Conservation (phyloP, 306 rosid species). For the Trifolium dubium region DNA sequence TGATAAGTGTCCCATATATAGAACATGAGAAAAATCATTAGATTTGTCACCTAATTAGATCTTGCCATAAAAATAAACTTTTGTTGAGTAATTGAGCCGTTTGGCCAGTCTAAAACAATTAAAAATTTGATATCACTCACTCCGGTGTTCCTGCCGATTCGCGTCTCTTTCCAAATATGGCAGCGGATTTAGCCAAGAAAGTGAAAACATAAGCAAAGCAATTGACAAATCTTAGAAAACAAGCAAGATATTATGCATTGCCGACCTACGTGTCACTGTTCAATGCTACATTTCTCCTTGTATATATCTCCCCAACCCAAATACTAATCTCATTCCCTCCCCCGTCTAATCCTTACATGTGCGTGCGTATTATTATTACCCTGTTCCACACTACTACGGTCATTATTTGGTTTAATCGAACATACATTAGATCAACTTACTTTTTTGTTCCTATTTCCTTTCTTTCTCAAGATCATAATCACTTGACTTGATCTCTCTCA, state of each 20-base stretch:
- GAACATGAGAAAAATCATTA: too few relatives aligned
- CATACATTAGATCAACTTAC: background rate
- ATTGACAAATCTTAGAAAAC: constrained; percentile 24
- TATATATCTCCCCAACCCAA: background rate
- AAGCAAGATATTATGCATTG: constrained; percentile 24
- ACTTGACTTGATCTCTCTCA: background rate
- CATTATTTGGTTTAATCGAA: background rate
- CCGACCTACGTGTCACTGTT: constrained; percentile 46
- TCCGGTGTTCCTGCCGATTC: background rate
- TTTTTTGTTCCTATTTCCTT: background rate
- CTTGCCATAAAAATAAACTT: too few relatives aligned
- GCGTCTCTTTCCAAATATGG: background rate
- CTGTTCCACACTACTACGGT: too few relatives aligned
- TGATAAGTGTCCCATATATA: too few relatives aligned
- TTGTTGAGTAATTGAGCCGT: too few relatives aligned
- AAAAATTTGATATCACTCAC: too few relatives aligned
- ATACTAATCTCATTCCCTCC: constrained; percentile 39
- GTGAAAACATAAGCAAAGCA: constrained; percentile 20
- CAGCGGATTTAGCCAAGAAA: constrained; percentile 25
- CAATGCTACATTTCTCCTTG: background rate
- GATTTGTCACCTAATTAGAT: too few relatives aligned
- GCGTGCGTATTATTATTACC: background rate
- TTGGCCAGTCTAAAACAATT: too few relatives aligned
- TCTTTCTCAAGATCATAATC: background rate
- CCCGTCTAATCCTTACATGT: background rate